phyloP scores from a whole-genome alignment of 164 flowering plant genomes.

The Chimonanthus praecox region DNA sequence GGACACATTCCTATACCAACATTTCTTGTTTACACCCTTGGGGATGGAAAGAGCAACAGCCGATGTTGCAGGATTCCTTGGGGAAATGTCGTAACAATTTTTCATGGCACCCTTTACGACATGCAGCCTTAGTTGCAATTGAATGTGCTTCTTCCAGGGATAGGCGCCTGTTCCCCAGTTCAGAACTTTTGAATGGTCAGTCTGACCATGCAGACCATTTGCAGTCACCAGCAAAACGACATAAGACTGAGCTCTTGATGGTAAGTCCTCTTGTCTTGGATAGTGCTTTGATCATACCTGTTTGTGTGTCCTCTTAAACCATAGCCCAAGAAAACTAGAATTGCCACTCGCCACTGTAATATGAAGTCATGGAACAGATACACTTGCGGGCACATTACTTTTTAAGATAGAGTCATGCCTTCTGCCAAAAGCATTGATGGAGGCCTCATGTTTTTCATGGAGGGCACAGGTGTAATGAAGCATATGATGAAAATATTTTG shows the following conservation, averaged over 20 bases:
- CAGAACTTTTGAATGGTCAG: slow-evolving; percentile 17
- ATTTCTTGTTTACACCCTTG: slow-evolving; percentile 76
- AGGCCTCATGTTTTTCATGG: too few species aligned
- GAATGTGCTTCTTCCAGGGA: slow-evolving; percentile 88
- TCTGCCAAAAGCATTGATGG: too few species aligned
- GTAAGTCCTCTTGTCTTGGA: slow-evolving; percentile 20
- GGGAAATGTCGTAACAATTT: slow-evolving; percentile 11
- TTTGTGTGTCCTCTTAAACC: neutral
- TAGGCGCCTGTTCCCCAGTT: slow-evolving; percentile 46
- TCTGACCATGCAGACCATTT: slow-evolving; percentile 22
- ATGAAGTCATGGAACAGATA: neutral
- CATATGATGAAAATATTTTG: too few species aligned
- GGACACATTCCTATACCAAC: slow-evolving; percentile 14
- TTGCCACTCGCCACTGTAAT: neutral
- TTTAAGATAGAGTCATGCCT: too few species aligned
- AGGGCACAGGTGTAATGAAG: too few species aligned
- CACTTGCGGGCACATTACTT: too few species aligned
- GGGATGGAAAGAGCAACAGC: slow-evolving; percentile 44
- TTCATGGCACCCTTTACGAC: slow-evolving; percentile 78
- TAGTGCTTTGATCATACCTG: neutral
- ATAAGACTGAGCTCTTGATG: slow-evolving; percentile 30
- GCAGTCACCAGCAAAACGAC: slow-evolving; percentile 49
- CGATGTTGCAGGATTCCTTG: neutral
- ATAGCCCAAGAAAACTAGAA: neutral
- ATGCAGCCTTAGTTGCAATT: slow-evolving; percentile 85